Evolutionary conservation across 2,329 filamentous ascomycete genomes (phyloP).

Genomic region (Calonectria crousiana): DNA sequence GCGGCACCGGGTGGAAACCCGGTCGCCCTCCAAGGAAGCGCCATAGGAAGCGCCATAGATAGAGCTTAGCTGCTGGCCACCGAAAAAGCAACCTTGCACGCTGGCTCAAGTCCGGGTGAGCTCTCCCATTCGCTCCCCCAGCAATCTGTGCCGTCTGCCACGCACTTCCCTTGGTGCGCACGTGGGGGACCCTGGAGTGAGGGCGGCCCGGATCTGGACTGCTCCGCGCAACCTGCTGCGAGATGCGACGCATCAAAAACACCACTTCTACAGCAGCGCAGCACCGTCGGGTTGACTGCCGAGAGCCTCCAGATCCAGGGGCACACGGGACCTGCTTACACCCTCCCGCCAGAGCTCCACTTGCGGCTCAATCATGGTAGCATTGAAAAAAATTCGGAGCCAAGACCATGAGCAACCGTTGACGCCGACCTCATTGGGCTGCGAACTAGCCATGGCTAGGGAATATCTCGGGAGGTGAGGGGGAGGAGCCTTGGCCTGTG

Average conservation of each 20-base stretch:
- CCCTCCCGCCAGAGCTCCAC: slow-evolving; percentile 36
- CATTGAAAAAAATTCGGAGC: slow-evolving; percentile 31
- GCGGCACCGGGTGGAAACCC: slow-evolving; percentile 37
- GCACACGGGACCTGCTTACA: slow-evolving; percentile 3
- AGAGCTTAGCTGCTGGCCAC: slow-evolving; percentile 24
- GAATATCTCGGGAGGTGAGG: slow-evolving; percentile 41
- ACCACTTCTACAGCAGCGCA: not conserved
- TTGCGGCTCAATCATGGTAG: slow-evolving; percentile 39
- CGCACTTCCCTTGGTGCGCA: slow-evolving; percentile 5
- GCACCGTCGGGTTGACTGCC: slow-evolving; percentile 7
- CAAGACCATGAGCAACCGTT: slow-evolving; percentile 20
- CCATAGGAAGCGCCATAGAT: slow-evolving; percentile 18
- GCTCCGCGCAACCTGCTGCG: not conserved
- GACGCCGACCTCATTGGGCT: slow-evolving; percentile 33
- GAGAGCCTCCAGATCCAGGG: slow-evolving; percentile 12
- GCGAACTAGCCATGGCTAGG: slow-evolving; percentile 35
- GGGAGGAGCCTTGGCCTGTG: slow-evolving; percentile 24
- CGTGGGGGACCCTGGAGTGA: slow-evolving; percentile 15
- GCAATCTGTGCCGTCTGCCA: slow-evolving; percentile 5
- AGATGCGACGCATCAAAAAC: not conserved
- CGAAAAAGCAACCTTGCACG: slow-evolving; percentile 28
- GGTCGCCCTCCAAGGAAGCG: slow-evolving; percentile 14
- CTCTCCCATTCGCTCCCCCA: slow-evolving; percentile 17
- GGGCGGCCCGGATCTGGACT: slow-evolving; percentile 19
- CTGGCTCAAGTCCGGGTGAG: slow-evolving; percentile 5